Evolutionary conservation across 1,139 yeast genomes (phyloP).

Genomic region (Wickerhamomyces sp.): DNA sequence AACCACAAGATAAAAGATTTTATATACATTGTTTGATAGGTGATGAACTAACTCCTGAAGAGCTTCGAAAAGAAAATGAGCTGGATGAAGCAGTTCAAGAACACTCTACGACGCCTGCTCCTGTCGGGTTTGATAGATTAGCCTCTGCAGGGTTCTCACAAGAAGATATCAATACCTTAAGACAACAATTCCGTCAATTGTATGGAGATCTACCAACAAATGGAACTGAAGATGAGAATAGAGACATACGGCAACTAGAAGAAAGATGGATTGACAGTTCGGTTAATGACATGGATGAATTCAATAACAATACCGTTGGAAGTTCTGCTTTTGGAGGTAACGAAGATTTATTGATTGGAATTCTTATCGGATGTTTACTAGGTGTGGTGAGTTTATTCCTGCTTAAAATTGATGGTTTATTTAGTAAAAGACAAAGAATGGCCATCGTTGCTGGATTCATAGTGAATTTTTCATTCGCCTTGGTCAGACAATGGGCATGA

Average conservation of each 20-base stretch:
- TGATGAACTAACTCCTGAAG: slow-evolving; percentile 54
- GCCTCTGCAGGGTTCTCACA: slow-evolving; percentile 79
- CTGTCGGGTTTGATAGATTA: slow-evolving; percentile 80
- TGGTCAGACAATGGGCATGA: slow-evolving; percentile 46
- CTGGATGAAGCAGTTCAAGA: slow-evolving; percentile 48
- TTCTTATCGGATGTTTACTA: slow-evolving; percentile 56
- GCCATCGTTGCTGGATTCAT: slow-evolving; percentile 59
- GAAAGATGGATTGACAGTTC: slow-evolving; percentile 91
- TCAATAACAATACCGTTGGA: slow-evolving; percentile 26
- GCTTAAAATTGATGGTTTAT: slow-evolving; percentile 50
- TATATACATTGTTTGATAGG: slow-evolving; percentile 84
- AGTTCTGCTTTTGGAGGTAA: slow-evolving; percentile 37
- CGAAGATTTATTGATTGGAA: slow-evolving; percentile 59
- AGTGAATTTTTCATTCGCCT: slow-evolving; percentile 54
- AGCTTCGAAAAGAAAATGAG: slow-evolving; percentile 58
- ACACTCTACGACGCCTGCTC: slow-evolving; percentile 59
- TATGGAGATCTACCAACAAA: slow-evolving; percentile 46
- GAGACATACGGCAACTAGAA: slow-evolving; percentile 59
- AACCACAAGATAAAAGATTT: slow-evolving; percentile 25
- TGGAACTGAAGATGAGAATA: slow-evolving; percentile 21
- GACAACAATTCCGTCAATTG: slow-evolving; percentile 69
- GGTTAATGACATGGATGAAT: slow-evolving; percentile 44
- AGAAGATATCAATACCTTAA: slow-evolving; percentile 65
- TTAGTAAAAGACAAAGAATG: slow-evolving; percentile 56
- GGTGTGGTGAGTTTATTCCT: slow-evolving; percentile 61